phyloP scores from a whole-genome alignment of 1,139 yeast species.

The Candida dubliniensis region DNA sequence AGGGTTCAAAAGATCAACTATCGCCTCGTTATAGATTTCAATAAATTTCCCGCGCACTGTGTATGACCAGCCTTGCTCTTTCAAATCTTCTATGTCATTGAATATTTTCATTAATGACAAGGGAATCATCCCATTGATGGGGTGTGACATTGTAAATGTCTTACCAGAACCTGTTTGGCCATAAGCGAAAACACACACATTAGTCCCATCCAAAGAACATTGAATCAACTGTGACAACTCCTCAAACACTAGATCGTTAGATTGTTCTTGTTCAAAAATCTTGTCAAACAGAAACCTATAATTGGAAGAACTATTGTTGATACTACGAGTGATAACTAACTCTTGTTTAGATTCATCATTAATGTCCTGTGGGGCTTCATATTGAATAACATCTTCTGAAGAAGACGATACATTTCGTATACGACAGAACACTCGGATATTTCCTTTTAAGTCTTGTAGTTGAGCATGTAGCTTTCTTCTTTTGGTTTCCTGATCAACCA shows the following conservation, averaged over 20 bases:
- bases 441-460: slow-evolving; percentile 87
- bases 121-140: slow-evolving; percentile 79
- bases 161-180: slow-evolving; percentile 99
- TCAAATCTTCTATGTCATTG: slow-evolving; percentile 50
- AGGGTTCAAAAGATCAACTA: slow-evolving; percentile 62
- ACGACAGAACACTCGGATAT: slow-evolving; percentile 87
- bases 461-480: slow-evolving; percentile 73
- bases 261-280: slow-evolving; percentile 57
- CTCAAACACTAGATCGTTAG: slow-evolving; percentile 68
- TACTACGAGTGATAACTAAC: slow-evolving; percentile 33
- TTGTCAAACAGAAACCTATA: slow-evolving; percentile 72
- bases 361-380: slow-evolving; percentile 46
- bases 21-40: slow-evolving; percentile 84
- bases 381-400: slow-evolving; percentile 32
- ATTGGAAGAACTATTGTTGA: slow-evolving; percentile 12
- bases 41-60: slow-evolving; percentile 72
- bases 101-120: slow-evolving; percentile 74
- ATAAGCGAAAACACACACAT: slow-evolving; percentile 93
- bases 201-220: slow-evolving; percentile 86
- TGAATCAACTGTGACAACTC: slow-evolving; percentile 88
- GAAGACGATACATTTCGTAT: slow-evolving; percentile 58
- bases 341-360: slow-evolving; percentile 53
- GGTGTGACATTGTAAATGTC: slow-evolving; percentile 83
- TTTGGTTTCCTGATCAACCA: slow-evolving; percentile 13
- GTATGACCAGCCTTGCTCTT: slow-evolving; percentile 66